Conservation (phyloP, 129 eudicot genomes). For the Ambrosia trifida region DNA sequence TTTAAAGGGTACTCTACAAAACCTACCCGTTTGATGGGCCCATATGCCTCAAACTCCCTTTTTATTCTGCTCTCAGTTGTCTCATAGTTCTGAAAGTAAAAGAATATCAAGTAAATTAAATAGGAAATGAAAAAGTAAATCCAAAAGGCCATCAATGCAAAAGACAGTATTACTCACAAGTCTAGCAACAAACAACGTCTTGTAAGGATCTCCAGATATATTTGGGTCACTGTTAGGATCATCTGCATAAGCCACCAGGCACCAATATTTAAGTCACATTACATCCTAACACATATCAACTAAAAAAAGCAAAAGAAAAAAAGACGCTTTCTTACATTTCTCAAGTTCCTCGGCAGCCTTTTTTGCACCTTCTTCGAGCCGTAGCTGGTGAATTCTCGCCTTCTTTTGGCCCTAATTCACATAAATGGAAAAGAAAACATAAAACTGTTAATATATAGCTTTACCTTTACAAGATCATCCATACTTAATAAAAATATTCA, state of each 20-base stretch:
- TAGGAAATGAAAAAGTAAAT: conserved; percentile 1
- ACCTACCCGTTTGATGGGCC: conserved; percentile 99
- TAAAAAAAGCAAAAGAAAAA: neutral
- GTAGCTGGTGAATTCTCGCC: conserved; percentile 79
- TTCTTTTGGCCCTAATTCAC: conserved; percentile 62
- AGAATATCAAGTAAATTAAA: conserved; percentile 5
- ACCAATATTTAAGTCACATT: neutral
- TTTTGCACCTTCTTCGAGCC: conserved; percentile 89
- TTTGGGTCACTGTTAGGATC: conserved; percentile 82
- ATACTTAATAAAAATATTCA: neutral
- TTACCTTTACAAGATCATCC: neutral
- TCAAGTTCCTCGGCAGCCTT: conserved; percentile 96
- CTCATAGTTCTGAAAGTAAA: conserved; percentile 76
- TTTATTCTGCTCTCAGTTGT: conserved; percentile 97
- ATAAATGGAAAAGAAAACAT: conserved; percentile 17
- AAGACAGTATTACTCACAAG: conserved; percentile 56
- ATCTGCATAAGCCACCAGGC: conserved; percentile 47
- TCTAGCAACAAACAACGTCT: conserved; percentile 87
- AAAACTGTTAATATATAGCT: neutral
- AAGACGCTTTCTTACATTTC: conserved; percentile 51
- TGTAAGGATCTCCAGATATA: conserved; percentile 96
- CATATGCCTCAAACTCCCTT: conserved; percentile 99
- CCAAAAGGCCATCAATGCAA: conserved; percentile 13
- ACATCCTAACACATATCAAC: conserved; percentile 2
- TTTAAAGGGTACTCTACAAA: conserved; percentile 52